phyloP scores from a whole-genome alignment of 2,329 filamentous ascomycete genomes.

The Simplicillium aogashimaense region DNA sequence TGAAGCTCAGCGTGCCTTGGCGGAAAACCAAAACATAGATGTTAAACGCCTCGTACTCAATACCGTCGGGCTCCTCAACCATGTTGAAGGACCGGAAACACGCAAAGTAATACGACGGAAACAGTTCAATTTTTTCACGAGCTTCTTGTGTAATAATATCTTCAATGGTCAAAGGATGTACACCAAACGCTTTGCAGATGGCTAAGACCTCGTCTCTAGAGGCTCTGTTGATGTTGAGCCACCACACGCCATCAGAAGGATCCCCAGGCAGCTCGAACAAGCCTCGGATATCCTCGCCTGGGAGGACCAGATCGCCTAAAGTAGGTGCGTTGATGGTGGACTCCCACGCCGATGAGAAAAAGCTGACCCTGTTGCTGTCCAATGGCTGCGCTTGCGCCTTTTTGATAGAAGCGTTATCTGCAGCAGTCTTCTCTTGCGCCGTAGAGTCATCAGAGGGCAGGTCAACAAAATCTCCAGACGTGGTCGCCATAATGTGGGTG shows the following conservation, averaged over 20 bases:
- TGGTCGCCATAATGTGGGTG: slow-evolving; percentile 25
- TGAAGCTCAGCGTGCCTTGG: slow-evolving; percentile 90
- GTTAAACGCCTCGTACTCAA: slow-evolving; percentile 90
- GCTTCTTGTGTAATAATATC: slow-evolving; percentile 94
- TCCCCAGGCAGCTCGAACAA: slow-evolving; percentile 63
- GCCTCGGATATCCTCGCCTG: slow-evolving; percentile 80
- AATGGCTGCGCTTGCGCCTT: slow-evolving; percentile 16
- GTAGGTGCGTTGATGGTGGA: slow-evolving; percentile 87
- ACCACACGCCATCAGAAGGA: slow-evolving; percentile 80
- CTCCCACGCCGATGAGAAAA: slow-evolving; percentile 92
- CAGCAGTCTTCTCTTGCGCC: slow-evolving; percentile 36
- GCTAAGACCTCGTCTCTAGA: slow-evolving; percentile 80
- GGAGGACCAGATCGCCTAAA: slow-evolving; percentile 77
- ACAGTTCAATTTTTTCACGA: slow-evolving; percentile 96
- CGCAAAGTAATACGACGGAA: slow-evolving; percentile 96
- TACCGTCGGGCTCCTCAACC: slow-evolving; percentile 66
- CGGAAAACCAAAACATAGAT: slow-evolving; percentile 96
- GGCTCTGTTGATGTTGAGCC: slow-evolving; percentile 88
- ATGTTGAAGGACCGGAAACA: slow-evolving; percentile 88
- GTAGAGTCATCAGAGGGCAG: slow-evolving; percentile 36
- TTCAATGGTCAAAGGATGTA: slow-evolving; percentile 91
- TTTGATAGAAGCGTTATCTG: slow-evolving; percentile 23
- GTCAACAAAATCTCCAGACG: slow-evolving; percentile 48
- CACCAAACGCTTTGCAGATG: slow-evolving; percentile 88
- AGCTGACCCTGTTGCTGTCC: slow-evolving; percentile 79